Evolutionary conservation across 257 asterid genomes (phyloP), one percentile per base, ranked within the genome.

Genomic region (Avicennia marina): DNA sequence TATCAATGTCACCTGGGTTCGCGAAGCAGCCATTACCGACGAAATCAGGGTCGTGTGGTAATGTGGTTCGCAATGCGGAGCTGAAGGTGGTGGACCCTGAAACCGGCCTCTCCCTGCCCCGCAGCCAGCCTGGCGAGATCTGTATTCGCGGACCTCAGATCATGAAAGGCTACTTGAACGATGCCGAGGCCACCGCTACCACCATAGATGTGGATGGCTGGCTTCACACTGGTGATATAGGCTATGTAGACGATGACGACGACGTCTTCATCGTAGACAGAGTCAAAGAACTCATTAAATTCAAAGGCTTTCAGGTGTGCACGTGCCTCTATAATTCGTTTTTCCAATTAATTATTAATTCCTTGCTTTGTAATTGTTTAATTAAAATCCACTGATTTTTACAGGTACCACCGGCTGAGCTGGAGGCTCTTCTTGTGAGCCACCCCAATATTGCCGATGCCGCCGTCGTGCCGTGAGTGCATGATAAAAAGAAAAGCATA

Each of bases 201-300:
- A 89, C 97, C 31, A 56, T 89, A 2, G 97, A 89, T 15, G 76
- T 75, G 13, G 89, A 89, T 4, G 97, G 97, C 1, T 89, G 97
- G 97, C 85, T 89, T 27, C 97, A 86, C 18, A 89, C 97, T 0
- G 97, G 97, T 0, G 97, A 89, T 69, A 79, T 89, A 0, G 97
- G 86, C 19, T 70, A 40, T 24, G 80, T 79, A 8, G 86, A 79
- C 6, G 82, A 79, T 0, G 86, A 79, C 15, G 81, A 78, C 25
- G 85, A 78, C 17, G 70, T 78, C 13, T 78, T 77, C 60, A 86
- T 89, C 12, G 89, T 89, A 0, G 97, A 89, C 29, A 64, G 97
- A 42, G 86, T 86, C 11, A 89, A 89, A 56, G 97, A 89, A 25
- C 89, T 89, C 56, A 89, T 89, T 64, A 89, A 89, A 45, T 89